These are phyloP conservation scores for Saprolegnia parasitica DNA, from an alignment of 352 stramenopile genomes.

Conservation along the genomic window DNA sequence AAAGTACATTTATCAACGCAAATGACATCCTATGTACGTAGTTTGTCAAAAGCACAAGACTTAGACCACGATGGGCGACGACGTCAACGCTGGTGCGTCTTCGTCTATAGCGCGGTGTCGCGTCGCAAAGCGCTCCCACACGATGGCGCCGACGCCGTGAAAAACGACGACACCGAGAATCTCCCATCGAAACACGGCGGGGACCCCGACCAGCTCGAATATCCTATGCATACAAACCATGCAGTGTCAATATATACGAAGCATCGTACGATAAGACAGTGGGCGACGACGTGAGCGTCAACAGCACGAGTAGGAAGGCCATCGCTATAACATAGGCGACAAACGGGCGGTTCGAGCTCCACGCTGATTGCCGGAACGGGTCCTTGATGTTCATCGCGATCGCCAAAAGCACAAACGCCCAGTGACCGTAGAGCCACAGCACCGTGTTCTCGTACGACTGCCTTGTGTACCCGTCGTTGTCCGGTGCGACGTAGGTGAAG, in stretches of 20 bases:
- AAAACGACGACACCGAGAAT: constrained; percentile 1
- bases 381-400: constrained; percentile 55
- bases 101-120: not conserved
- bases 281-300: constrained; percentile 1
- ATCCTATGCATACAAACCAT: constrained; percentile 4
- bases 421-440: constrained; percentile 56
- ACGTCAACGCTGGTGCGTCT: not conserved
- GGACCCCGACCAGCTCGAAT: constrained; percentile 5
- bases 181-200: constrained; percentile 10
- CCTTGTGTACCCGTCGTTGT: constrained; percentile 40
- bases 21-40: too few relatives aligned
- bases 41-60: not conserved
- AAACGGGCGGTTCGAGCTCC: constrained; percentile 37
- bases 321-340: not conserved
- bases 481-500: constrained; percentile 26
- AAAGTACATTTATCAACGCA: too few relatives aligned
- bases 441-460: constrained; percentile 46
- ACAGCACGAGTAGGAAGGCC: not conserved
- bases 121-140: constrained; percentile 10
- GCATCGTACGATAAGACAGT: not conserved
- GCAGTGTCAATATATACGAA: not conserved
- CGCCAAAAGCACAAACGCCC: constrained; percentile 49
- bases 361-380: constrained; percentile 46
- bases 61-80: not conserved
- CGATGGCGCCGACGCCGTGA: not conserved